Evolutionary conservation across 306 rosid genomes (phyloP), one percentile per base, ranked within the genome.

Genomic region (Quercus suber): DNA sequence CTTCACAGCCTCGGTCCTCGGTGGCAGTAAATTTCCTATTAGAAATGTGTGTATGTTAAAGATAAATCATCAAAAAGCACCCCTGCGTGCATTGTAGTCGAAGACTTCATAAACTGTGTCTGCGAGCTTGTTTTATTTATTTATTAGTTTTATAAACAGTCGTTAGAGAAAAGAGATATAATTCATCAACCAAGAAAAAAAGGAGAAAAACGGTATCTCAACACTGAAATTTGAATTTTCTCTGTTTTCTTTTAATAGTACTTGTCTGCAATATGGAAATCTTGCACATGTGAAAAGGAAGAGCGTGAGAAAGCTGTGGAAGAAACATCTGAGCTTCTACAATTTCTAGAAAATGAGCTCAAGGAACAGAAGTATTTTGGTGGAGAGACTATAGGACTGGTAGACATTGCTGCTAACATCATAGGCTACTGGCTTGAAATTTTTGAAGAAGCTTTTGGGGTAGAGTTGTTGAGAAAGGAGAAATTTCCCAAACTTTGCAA

Each of bases 301-400:
- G 87, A 55, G 17, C 74, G 8, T 6, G 83, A 77, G 21, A 84
- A 80, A 25, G 81, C 81, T 4, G 45, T 55, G n/a, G 79, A 75
- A 80, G 89, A 83, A 77, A 60, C 71, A 13, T 13, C 14, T 1
- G 84, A 77, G 64, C 30, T 56, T 56, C 67, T 80, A 8, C 65
- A 65, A 61, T 15, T 60, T 17, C 75, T 83, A 2, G 85, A 86
- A 69, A 68, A 81, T 0, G 89, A 86, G 75, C 79, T 86, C 27
- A 78, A 73, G 43, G 84, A 58, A 20, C 81, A 81, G 35, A 75
- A 43, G 45, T 83, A 63, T 64, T 86, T 86, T 56, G 89, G 87
- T 28, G 89, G 86, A 70, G 87, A 83, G 25, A 71, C 27, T 0
- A 13, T 83, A 20, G 87, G 85, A 7, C 21, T 70, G 33, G 85